Evolutionary conservation across 805 yeast genomes (phyloP).

Genomic region (Metschnikowia borealis): DNA sequence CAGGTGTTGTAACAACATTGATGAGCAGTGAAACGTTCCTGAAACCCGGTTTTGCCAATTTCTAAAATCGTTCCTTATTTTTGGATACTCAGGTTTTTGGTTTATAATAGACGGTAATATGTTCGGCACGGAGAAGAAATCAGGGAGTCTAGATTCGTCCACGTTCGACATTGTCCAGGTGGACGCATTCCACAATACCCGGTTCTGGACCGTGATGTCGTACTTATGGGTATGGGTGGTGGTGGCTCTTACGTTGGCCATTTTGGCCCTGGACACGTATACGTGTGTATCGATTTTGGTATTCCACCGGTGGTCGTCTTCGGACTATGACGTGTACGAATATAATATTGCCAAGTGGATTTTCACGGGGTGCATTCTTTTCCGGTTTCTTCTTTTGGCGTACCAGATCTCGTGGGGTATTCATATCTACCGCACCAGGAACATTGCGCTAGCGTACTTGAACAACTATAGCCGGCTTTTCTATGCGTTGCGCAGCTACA

Average conservation of each 20-base stretch:
- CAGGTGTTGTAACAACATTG: too few species aligned
- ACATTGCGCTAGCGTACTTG: conserved; percentile 67
- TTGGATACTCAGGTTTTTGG: too few species aligned
- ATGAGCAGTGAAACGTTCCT: neutral
- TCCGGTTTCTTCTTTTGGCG: conserved; percentile 55
- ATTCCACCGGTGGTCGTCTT: conserved; percentile 63
- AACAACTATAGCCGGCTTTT: conserved; percentile 57
- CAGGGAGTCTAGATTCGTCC: conserved; percentile 25
- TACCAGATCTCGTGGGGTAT: conserved; percentile 59
- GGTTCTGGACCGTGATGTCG: conserved; percentile 40
- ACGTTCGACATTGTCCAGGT: conserved; percentile 50
- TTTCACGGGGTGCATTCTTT: conserved; percentile 76
- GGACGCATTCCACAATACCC: conserved; percentile 43
- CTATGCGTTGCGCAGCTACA: conserved; percentile 54
- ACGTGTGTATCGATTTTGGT: conserved; percentile 74
- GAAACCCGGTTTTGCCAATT: too few species aligned
- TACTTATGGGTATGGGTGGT: conserved; percentile 41
- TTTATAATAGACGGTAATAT: neutral
- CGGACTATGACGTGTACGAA: conserved; percentile 42
- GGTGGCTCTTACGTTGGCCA: conserved; percentile 51
- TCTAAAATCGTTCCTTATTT: too few species aligned
- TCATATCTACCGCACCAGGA: conserved; percentile 52
- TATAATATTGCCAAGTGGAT: conserved; percentile 61
- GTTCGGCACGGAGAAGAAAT: conserved; percentile 13
- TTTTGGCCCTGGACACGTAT: conserved; percentile 66